Evolutionary conservation across 169 alveolate genomes (phyloP), one percentile per base, ranked within the genome.

Genomic region (Besnoitia besnoiti): DNA sequence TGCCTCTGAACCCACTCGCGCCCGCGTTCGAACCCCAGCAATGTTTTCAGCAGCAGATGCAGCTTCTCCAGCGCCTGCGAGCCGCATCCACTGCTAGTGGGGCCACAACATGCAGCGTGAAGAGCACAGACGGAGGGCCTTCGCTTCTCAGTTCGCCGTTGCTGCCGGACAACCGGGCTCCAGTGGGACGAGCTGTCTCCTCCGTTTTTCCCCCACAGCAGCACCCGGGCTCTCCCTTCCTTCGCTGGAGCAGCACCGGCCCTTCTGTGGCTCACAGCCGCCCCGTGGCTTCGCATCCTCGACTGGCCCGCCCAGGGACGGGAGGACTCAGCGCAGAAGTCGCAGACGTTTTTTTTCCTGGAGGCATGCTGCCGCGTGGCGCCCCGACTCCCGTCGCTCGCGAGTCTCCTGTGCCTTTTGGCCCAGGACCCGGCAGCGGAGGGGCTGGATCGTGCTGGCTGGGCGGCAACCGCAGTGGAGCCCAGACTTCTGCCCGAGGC

Each of bases 11-110:
- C 82, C 82, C 82, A 3, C 46, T 73, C 44, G 82, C 82, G 44
- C 82, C 82, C 47, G 82, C 46, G 3, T 73, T 73, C 82, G 82
- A 73, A n/a, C 82, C 82, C 14, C 46, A 7, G 16, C 82, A 73
- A 8, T 27, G 2, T 42, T 8, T 73, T n/a, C 82, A 73, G 82
- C 79, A 33, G 33, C 33, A 12, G 44, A 8, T 7, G 39, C 79
- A 12, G 8, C 82, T 73, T 1, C 82, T 27, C 44, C 82, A 37
- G 3, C 82, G 16, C 46, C 82, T 39, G n/a, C 44, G 27, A 1
- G 82, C 82, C 82, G 46, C 82, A 42, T 27, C 82, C 27, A 42
- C n/a, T 0, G n/a, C 44, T 16, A 42, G 82, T n/a, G 82, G 44
- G 27, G n/a, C 44, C 46, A 73, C 82, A 73, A 37, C 82, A 19